Conservation (phyloP, 129 eudicot species). For the Scalesia atractyloides region DNA sequence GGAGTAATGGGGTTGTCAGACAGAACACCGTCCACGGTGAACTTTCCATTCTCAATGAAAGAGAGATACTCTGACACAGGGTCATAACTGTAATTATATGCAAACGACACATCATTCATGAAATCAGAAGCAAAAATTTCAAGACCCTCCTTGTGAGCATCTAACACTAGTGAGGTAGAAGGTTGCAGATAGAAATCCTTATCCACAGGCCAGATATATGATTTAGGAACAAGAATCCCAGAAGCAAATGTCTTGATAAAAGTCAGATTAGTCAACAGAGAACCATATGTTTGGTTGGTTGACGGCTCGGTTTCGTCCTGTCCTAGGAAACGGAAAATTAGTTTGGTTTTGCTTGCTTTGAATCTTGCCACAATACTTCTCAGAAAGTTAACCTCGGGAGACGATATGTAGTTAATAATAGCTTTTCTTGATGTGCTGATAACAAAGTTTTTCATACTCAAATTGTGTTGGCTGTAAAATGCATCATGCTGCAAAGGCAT, state of each 20-base stretch:
- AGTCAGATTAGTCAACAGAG: conserved; percentile 69
- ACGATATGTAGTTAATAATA: conserved; percentile 67
- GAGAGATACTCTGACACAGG: conserved; percentile 75
- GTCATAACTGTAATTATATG: conserved; percentile 79
- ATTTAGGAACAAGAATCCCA: conserved; percentile 91
- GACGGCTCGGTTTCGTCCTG: conserved; percentile 62
- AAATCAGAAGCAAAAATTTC: conserved; percentile 74
- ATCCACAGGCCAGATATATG: conserved; percentile 73
- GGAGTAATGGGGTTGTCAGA: conserved; percentile 91
- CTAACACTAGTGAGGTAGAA: conserved; percentile 63
- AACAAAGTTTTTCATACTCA: conserved; percentile 74
- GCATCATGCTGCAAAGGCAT: conserved; percentile 70
- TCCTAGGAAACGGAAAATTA: conserved; percentile 75
- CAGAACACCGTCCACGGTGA: conserved; percentile 92
- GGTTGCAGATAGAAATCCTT: conserved; percentile 50
- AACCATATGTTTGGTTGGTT: conserved; percentile 80
- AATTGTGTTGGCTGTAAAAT: conserved; percentile 77
- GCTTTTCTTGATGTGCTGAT: conserved; percentile 53
- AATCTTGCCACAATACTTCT: conserved; percentile 56
- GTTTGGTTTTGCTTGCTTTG: conserved; percentile 55
- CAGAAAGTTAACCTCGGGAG: conserved; percentile 86
- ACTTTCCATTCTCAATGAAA: conserved; percentile 65
- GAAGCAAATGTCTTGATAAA: conserved; percentile 82
- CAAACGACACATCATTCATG: conserved; percentile 59
- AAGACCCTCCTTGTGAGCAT: conserved; percentile 83